Conservation (phyloP, 768 basidiomycete species). For the Mycena belliarum region DNA sequence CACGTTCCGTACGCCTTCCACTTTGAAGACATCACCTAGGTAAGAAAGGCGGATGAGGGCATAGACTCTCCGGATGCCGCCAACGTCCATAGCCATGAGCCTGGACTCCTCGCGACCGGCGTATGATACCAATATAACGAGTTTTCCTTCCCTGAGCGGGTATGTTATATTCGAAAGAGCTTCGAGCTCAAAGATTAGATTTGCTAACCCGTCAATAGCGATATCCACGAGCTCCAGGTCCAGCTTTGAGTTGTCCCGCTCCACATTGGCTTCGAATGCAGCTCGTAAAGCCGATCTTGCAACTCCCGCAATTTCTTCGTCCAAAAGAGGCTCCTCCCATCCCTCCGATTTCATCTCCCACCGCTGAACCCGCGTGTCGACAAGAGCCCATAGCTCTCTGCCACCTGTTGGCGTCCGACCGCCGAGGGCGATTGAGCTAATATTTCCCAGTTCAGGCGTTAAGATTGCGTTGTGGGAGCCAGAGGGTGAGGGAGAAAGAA, state of each 20-base stretch:
- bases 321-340: slow-evolving; percentile 65
- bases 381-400: slow-evolving; percentile 65
- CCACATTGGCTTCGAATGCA: slow-evolving; percentile 37
- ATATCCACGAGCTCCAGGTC: slow-evolving; percentile 79
- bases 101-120: slow-evolving; percentile 54
- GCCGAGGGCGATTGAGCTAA: slow-evolving; percentile 63
- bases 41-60: slow-evolving; percentile 56
- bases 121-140: slow-evolving; percentile 70
- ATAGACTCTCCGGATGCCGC: slow-evolving; percentile 62
- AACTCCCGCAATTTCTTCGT: slow-evolving; percentile 54
- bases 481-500: slow-evolving; percentile 45
- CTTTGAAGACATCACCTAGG: slow-evolving; percentile 41
- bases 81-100: slow-evolving; percentile 37
- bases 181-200: not conserved
- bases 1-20: slow-evolving; percentile 54
- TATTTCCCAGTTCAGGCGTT: slow-evolving; percentile 55
- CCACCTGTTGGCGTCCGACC: slow-evolving; percentile 43
- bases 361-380: slow-evolving; percentile 66
- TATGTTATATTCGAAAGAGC: slow-evolving; percentile 8
- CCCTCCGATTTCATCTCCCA: slow-evolving; percentile 72
- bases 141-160: slow-evolving; percentile 45
- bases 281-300: slow-evolving; percentile 50
- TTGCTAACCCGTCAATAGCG: slow-evolving; percentile 54
- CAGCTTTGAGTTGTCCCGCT: slow-evolving; percentile 46
- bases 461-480: slow-evolving; percentile 34